Evolutionary conservation across 306 rosid species (phyloP), one percentile per base, ranked within the genome.

Genomic region (Prinsepia uniflora): DNA sequence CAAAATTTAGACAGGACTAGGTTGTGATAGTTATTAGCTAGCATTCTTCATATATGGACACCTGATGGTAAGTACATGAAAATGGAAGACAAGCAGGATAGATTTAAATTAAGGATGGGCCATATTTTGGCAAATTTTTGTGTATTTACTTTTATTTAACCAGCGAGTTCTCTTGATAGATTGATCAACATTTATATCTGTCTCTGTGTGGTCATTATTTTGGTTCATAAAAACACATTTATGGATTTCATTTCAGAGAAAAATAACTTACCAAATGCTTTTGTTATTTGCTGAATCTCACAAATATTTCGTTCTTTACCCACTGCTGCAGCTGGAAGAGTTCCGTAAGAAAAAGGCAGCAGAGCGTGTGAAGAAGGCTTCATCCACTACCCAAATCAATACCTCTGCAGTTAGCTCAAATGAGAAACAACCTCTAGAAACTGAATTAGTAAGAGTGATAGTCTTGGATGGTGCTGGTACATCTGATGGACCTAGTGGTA

Each of bases 341-440:
- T 91, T 95, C 75, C 93, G 97, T 39, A 91, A 87, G 88, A 94
- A 87, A 83, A 94, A 86, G 74, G 97, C 96, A 7, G 96, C 96
- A 30, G 96, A 92, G 64, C 87, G 84, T 55, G 86, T 75, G 30
- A 95, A 91, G 89, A 91, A 87, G 80, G 71, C 84, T 70, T 74
- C 86, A 58, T 63, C 90, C 40, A 70, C 85, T 46, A 72, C 77
- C 79, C 77, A 79, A 62, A 74, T 10, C 65, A 55, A 43, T 70
- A 74, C 72, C 46, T 81, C 90, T 78, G 91, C 83, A 75, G 63
- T 65, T 71, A 74, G 83, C 72, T 68, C 61, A 48, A 69, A 78
- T 57, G 88, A 85, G 75, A 87, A 89, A 64, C 88, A 82, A 49
- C 79, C 87, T 81, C 64, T 76, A 45, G 96, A 87, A 82, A 78